Evolutionary conservation across 2,329 filamentous ascomycete species (phyloP).

Genomic region (Dactylonectria macrodidyma): DNA sequence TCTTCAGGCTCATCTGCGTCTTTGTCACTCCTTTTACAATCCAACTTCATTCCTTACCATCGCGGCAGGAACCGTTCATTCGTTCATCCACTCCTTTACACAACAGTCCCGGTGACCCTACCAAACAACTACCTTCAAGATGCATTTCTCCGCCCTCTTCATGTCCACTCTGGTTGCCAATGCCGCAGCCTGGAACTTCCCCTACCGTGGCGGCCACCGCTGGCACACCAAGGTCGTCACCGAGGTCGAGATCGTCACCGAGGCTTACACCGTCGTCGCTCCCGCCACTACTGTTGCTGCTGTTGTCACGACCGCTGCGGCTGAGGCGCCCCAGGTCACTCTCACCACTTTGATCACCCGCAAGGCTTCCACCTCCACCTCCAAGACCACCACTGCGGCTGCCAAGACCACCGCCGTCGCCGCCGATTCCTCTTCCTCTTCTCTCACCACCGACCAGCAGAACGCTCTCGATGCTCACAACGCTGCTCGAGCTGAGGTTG

Average conservation of each 20-base stretch:
- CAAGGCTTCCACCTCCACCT: constrained; percentile 14
- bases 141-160: constrained; percentile 26
- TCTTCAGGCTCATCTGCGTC: constrained; percentile 23
- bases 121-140: constrained; percentile 13
- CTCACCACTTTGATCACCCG: constrained; percentile 21
- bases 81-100: constrained; percentile 11
- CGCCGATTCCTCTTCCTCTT: constrained; percentile 14
- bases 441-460: constrained; percentile 41
- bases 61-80: constrained; percentile 30
- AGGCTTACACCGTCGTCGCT: constrained; percentile 33
- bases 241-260: constrained; percentile 27
- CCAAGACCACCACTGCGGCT: constrained; percentile 15
- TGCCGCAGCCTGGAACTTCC: constrained; percentile 38
- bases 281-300: constrained; percentile 32
- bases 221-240: constrained; percentile 23
- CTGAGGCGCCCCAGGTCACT: neutral
- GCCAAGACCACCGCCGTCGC: constrained; percentile 23
- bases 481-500: constrained; percentile 42
- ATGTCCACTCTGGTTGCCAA: constrained; percentile 30
- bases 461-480: constrained; percentile 46
- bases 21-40: constrained; percentile 30
- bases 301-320: constrained; percentile 2
- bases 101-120: constrained; percentile 25
- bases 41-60: constrained; percentile 16
- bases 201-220: constrained; percentile 10